These are phyloP conservation scores for Neurospora sublineolata DNA, from an alignment of 495 filamentous ascomycete species.

Conservation along the genomic window DNA sequence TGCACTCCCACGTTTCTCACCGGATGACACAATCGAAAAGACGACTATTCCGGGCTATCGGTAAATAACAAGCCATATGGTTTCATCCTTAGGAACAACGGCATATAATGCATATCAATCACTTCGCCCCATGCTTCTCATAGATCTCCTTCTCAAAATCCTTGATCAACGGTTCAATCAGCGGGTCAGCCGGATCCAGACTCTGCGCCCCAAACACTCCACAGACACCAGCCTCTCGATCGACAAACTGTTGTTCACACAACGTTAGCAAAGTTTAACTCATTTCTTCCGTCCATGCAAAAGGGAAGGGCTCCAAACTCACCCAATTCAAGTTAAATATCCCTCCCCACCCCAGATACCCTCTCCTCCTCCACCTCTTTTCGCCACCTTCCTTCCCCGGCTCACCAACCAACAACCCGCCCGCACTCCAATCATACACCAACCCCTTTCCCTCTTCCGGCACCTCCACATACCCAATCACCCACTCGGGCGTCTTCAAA, in stretches of 20 bases:
- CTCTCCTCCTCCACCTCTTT: conserved; percentile 12
- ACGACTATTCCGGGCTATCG: no score
- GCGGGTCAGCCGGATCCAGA: conserved; percentile 13
- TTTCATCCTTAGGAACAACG: no score
- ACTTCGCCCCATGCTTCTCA: conserved; percentile 3
- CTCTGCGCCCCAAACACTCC: conserved; percentile 24
- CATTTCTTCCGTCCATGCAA: no score
- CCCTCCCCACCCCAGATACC: conserved; percentile 28
- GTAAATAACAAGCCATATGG: no score
- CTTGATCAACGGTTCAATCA: conserved; percentile 15
- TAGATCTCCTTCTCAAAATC: conserved; percentile 24
- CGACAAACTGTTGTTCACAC: conserved; percentile 19
- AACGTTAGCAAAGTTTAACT: no score
- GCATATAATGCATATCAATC: neutral
- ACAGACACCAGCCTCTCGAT: conserved; percentile 21
- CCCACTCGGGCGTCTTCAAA: conserved; percentile 14
- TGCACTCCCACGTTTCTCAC: no score
- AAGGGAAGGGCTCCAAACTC: neutral
- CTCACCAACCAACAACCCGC: conserved; percentile 20
- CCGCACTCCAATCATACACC: conserved; percentile 21
- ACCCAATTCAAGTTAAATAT: conserved; percentile 23
- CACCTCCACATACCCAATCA: conserved; percentile 12
- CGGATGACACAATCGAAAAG: no score
- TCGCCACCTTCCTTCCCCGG: conserved; percentile 2
- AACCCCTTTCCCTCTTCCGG: conserved; percentile 3